Conservation (phyloP, 2,329 filamentous ascomycete genomes). For the Geosmithia putterillii region DNA sequence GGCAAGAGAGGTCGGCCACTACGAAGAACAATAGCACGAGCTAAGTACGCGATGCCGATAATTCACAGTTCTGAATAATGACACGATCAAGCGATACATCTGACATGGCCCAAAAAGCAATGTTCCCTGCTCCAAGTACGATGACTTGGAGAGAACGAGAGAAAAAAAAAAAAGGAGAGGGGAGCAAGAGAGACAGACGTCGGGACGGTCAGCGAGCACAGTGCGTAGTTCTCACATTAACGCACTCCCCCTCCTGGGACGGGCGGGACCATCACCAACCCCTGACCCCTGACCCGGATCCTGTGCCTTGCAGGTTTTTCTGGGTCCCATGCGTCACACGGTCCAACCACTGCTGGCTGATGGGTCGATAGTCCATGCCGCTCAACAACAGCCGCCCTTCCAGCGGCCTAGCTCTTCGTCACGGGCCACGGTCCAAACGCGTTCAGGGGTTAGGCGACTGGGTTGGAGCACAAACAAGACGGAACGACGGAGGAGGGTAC, state of each 20-base stretch:
- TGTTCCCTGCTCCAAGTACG: too few species aligned
- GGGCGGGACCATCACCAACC: background rate
- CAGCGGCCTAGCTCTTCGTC: background rate
- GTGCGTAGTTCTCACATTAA: background rate
- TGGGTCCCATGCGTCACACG: conserved; percentile 1
- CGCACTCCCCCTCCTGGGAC: background rate
- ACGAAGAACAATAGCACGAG: background rate
- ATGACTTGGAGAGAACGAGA: conserved; percentile 31
- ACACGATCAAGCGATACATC: background rate
- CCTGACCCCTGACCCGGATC: conserved; percentile 4
- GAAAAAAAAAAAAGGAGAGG: conserved; percentile 31
- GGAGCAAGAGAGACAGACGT: conserved; percentile 19
- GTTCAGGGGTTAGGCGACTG: background rate
- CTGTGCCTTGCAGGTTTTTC: conserved; percentile 4
- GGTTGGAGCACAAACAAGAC: background rate
- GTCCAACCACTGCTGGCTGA: conserved; percentile 1
- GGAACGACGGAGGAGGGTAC: background rate
- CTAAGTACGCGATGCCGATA: background rate
- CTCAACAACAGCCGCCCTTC: conserved; percentile 1
- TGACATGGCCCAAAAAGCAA: too few species aligned
- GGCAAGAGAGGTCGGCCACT: too few species aligned
- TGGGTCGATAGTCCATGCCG: conserved; percentile 1
- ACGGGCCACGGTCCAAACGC: background rate
- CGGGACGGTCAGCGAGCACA: conserved; percentile 10
- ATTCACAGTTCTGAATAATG: background rate